These are phyloP conservation scores for Uronychia setigera DNA, from an alignment of 73 alveolate genomes.

Conservation along the genomic window DNA sequence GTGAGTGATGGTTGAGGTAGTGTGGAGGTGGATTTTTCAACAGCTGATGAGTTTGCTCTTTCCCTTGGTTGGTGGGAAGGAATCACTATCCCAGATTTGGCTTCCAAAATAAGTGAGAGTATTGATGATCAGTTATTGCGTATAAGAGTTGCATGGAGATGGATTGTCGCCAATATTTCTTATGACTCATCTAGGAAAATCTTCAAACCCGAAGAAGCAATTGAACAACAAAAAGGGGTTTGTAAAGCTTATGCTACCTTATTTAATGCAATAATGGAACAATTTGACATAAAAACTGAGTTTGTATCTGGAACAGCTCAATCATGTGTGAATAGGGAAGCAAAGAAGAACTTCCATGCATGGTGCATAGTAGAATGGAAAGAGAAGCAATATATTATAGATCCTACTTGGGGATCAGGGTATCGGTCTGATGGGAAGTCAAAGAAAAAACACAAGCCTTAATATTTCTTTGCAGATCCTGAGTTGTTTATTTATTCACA, in stretches of 20 bases:
- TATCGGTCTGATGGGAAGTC: neutral
- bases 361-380: neutral
- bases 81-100: neutral
- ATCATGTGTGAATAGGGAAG: neutral
- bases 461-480: neutral
- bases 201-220: neutral
- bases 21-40: neutral
- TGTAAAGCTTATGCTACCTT: neutral
- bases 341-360: neutral
- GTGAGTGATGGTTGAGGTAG: slow-evolving; percentile 4
- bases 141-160: neutral
- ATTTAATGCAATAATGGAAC: neutral
- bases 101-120: neutral
- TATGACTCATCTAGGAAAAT: neutral
- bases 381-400: neutral
- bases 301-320: neutral
- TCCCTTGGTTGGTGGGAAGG: neutral
- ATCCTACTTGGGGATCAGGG: neutral
- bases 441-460: neutral
- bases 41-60: neutral
- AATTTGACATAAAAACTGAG: neutral
- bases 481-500: neutral
- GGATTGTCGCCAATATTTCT: neutral
- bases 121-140: neutral
- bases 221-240: neutral